Conservation (phyloP, 2,329 filamentous ascomycete genomes). For the Colletotrichum tropicicola region DNA sequence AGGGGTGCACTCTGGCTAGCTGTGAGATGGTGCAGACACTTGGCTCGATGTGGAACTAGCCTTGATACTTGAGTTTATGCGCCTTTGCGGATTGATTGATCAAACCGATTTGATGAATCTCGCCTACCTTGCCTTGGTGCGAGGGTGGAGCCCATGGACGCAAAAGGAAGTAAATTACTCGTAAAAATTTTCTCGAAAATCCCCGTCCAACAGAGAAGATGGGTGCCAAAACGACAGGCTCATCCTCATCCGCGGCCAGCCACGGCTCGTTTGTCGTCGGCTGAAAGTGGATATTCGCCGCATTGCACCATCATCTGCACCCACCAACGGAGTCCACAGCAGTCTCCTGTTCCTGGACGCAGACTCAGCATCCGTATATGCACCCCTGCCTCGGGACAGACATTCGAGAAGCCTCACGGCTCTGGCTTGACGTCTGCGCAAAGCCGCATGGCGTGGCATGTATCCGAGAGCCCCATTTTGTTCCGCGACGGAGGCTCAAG, state of each 20-base stretch:
- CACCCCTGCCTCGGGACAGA: conserved; percentile 5
- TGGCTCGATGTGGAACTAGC: no score
- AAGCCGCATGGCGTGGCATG: conserved; percentile 5
- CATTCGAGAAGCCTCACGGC: conserved; percentile 9
- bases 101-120: neutral
- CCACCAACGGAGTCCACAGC: neutral
- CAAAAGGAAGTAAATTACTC: neutral
- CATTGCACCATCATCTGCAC: conserved; percentile 14
- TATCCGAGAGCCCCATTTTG: conserved; percentile 24
- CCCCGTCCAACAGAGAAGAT: neutral
- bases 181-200: conserved; percentile 5
- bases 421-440: neutral
- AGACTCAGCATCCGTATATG: neutral
- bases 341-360: conserved; percentile 16
- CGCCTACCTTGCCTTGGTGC: neutral
- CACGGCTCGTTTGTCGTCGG: conserved; percentile 29
- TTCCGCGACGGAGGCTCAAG: conserved; percentile 18
- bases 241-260: conserved; percentile 7
- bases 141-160: conserved; percentile 2
- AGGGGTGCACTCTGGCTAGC: no score
- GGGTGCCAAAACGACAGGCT: neutral
- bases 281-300: conserved; percentile 24
- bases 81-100: conserved; percentile 11
- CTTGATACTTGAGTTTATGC: neutral
- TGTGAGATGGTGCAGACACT: no score